Percentiles rank a stretch among this genome's conserved stretches.
These are phyloP conservation scores for Ustilago sp. DNA, from an alignment of 1,284 basidiomycete species.

Conservation along the genomic window DNA sequence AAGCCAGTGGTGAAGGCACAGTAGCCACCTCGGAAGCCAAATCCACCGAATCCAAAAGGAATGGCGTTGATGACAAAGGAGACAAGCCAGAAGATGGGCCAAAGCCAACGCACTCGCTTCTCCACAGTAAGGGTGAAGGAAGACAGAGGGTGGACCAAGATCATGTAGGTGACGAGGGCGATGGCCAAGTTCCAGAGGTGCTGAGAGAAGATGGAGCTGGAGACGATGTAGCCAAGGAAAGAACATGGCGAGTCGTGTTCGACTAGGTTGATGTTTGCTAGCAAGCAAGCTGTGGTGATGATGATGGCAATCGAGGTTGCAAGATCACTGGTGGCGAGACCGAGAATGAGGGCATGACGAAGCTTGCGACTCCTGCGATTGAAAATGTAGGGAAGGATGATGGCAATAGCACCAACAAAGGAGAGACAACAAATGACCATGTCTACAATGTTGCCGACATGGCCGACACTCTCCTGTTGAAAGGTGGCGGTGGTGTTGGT, in stretches of 20 bases:
- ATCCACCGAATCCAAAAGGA: slow-evolving; percentile 50
- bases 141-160: slow-evolving; percentile 61
- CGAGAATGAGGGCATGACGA: slow-evolving; percentile 60
- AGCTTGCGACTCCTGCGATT: slow-evolving; percentile 55
- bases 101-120: slow-evolving; percentile 55
- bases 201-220: slow-evolving; percentile 58
- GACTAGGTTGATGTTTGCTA: slow-evolving; percentile 51
- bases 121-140: slow-evolving; percentile 55
- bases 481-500: slow-evolving; percentile 34
- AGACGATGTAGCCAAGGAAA: slow-evolving; percentile 54
- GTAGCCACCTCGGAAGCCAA: slow-evolving; percentile 56
- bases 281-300: slow-evolving; percentile 46
- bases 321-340: slow-evolving; percentile 61
- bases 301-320: slow-evolving; percentile 55
- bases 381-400: slow-evolving; percentile 60
- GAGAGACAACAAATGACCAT: slow-evolving; percentile 60
- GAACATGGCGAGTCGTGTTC: slow-evolving; percentile 35
- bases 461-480: slow-evolving; percentile 45
- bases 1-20: slow-evolving; percentile 43
- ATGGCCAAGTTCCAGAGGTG: slow-evolving; percentile 64
- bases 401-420: slow-evolving; percentile 51
- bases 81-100: slow-evolving; percentile 59
- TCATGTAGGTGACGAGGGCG: slow-evolving; percentile 63
- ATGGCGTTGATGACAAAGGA: slow-evolving; percentile 51
- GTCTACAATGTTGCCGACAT: slow-evolving; percentile 56